Percentiles rank a stretch among this genome's conserved stretches.
phyloP scores from a whole-genome alignment of 441 rosid genomes.

The Erodium trifolium region DNA sequence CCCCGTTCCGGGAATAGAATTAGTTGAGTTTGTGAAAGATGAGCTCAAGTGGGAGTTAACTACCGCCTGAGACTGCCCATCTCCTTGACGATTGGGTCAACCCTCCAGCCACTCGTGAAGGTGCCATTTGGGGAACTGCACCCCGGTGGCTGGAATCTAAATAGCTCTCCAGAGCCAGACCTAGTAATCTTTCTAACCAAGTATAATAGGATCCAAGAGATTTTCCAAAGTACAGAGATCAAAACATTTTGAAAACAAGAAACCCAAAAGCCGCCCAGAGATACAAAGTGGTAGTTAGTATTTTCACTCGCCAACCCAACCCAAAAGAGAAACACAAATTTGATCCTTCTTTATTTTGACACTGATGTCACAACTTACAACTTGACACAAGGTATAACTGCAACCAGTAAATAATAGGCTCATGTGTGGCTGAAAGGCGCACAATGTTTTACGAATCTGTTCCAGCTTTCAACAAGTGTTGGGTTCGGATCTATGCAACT shows the following conservation, averaged over 20 bases:
- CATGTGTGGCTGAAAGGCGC: slow-evolving; percentile 24
- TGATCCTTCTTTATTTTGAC: slow-evolving; percentile 18
- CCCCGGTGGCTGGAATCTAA: slow-evolving; percentile 54
- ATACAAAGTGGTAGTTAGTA: neutral
- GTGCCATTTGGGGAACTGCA: slow-evolving; percentile 56
- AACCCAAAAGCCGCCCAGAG: neutral
- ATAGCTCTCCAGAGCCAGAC: slow-evolving; percentile 72
- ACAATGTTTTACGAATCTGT: slow-evolving; percentile 26
- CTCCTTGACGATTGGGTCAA: slow-evolving; percentile 92
- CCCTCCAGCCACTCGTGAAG: slow-evolving; percentile 73
- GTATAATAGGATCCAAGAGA: slow-evolving; percentile 10
- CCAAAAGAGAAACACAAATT: slow-evolving; percentile 17
- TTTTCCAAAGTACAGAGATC: slow-evolving; percentile 20
- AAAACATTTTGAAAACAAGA: slow-evolving; percentile 16
- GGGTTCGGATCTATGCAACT: slow-evolving; percentile 33
- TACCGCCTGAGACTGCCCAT: slow-evolving; percentile 79
- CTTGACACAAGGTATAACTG: no score
- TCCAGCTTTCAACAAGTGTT: slow-evolving; percentile 32
- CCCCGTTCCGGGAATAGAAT: slow-evolving; percentile 64
- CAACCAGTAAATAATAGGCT: slow-evolving; percentile 12
- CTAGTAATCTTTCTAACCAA: slow-evolving; percentile 24
- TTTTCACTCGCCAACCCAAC: neutral
- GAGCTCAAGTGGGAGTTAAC: slow-evolving; percentile 80
- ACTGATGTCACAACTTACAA: neutral
- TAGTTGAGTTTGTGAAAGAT: slow-evolving; percentile 73